These are phyloP conservation scores for Cyclaneusma minus DNA, from an alignment of 2,329 filamentous ascomycete species.

Conservation along the genomic window DNA sequence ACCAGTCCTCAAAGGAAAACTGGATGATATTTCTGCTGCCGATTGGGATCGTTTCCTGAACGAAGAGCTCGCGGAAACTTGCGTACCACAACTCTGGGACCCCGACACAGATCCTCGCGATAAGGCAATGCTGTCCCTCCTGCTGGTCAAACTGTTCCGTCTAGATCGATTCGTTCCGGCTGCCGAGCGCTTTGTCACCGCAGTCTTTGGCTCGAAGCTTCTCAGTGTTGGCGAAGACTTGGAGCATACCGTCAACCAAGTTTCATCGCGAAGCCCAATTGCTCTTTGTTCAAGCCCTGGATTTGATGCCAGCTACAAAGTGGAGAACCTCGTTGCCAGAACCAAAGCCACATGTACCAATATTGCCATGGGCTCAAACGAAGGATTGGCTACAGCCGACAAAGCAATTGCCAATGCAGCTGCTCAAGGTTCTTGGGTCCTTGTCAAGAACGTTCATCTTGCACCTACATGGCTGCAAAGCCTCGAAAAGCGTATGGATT, in stretches of 20 bases:
- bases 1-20: conserved; percentile 53
- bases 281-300: conserved; percentile 88
- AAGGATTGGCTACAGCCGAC: conserved; percentile 82
- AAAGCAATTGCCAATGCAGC: conserved; percentile 90
- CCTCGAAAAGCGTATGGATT: conserved; percentile 90
- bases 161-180: conserved; percentile 89
- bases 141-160: conserved; percentile 87
- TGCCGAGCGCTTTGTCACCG: conserved; percentile 76
- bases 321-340: conserved; percentile 83
- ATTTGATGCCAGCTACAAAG: conserved; percentile 98
- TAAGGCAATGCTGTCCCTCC: conserved; percentile 64
- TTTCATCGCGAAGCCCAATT: conserved; percentile 71
- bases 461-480: conserved; percentile 94
- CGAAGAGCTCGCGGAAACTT: conserved; percentile 76
- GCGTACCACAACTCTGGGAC: conserved; percentile 64
- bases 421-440: conserved; percentile 83
- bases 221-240: conserved; percentile 79
- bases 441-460: conserved; percentile 97
- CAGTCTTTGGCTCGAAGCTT: conserved; percentile 71
- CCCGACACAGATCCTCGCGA: conserved; percentile 49
- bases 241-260: conserved; percentile 68
- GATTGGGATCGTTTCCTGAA: conserved; percentile 72
- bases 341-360: conserved; percentile 75
- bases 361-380: conserved; percentile 97
- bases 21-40: conserved; percentile 43